phyloP scores from a whole-genome alignment of 495 filamentous ascomycete species.

The Penicillium nucicola region DNA sequence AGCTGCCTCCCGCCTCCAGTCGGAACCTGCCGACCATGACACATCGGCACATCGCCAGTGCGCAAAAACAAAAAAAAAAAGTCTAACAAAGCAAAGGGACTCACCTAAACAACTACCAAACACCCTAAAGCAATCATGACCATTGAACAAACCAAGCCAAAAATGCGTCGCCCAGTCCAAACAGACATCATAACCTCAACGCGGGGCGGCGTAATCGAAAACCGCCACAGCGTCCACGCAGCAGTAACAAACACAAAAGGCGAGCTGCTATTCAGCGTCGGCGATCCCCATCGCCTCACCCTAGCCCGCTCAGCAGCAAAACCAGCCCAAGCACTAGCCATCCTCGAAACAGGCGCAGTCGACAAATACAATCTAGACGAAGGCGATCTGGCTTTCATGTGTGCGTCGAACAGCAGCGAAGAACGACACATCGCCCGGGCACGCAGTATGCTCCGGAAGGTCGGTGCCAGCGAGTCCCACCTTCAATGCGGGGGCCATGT shows the following conservation, averaged over 20 bases:
- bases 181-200: not conserved
- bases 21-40: conserved; percentile 1
- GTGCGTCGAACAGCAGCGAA: conserved; percentile 45
- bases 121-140: not conserved
- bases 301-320: conserved; percentile 41
- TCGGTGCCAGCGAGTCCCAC: conserved; percentile 20
- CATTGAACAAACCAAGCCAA: not conserved
- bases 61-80: too few relatives aligned
- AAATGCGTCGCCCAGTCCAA: conserved; percentile 3
- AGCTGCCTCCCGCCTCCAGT: not conserved
- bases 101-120: not conserved
- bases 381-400: conserved; percentile 40
- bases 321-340: conserved; percentile 36
- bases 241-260: conserved; percentile 32
- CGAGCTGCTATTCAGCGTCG: conserved; percentile 29
- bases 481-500: conserved; percentile 38
- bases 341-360: conserved; percentile 29
- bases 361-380: conserved; percentile 32
- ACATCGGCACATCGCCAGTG: not conserved
- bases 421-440: conserved; percentile 31
- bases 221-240: conserved; percentile 35
- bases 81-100: not conserved
- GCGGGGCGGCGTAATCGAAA: conserved; percentile 30
- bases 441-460: conserved; percentile 29
- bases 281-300: conserved; percentile 35